Evolutionary conservation across 306 rosid genomes (phyloP).

Genomic region (Fragaria vesca): DNA sequence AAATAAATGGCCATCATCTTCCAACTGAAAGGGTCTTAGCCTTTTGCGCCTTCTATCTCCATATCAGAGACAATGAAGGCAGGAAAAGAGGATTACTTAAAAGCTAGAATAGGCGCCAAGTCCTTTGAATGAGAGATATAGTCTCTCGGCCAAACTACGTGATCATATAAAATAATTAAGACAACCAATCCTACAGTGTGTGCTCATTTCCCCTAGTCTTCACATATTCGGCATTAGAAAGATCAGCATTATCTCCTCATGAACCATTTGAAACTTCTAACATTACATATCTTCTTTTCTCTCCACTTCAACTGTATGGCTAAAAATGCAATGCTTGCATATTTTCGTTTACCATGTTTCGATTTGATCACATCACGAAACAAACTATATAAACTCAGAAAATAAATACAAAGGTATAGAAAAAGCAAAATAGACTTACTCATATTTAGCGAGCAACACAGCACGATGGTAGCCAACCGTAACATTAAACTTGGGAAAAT

Average conservation of each 20-base stretch:
- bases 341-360: not conserved
- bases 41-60: not conserved
- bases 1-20: not conserved
- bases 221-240: not conserved
- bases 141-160: not conserved
- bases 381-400: not conserved
- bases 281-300: not conserved
- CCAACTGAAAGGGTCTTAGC: not conserved
- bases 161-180: not conserved
- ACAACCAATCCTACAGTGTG: not conserved
- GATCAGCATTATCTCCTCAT: not conserved
- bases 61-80: not conserved
- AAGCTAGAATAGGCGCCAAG: not conserved
- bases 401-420: not conserved
- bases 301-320: not conserved
- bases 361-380: not conserved
- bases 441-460: slow-evolving; percentile 71
- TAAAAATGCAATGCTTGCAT: not conserved
- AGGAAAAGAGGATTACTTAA: not conserved
- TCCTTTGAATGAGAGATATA: not conserved
- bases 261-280: too few species aligned
- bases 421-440: slow-evolving; percentile 39
- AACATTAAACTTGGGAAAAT: slow-evolving; percentile 77
- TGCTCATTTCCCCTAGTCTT: not conserved
- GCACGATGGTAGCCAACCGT: slow-evolving; percentile 88